Percentiles rank a stretch among this genome's conserved stretches.
Evolutionary conservation across 352 stramenopile genomes (phyloP).

Genomic region (Aphanomyces stellatus): DNA sequence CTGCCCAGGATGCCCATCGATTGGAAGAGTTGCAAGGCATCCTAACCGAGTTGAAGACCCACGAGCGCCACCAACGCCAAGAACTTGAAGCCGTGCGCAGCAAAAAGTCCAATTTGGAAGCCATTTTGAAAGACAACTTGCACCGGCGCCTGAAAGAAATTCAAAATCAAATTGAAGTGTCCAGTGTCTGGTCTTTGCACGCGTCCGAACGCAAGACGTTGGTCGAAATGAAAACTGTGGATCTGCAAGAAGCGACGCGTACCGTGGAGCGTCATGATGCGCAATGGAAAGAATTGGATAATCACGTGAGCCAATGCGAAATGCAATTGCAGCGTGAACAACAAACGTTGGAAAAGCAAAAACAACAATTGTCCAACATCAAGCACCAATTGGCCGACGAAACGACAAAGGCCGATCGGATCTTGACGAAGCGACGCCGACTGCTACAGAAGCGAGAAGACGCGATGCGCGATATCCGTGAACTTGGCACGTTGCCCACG

Average conservation of each 20-base stretch:
- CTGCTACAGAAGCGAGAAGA: constrained; percentile 89
- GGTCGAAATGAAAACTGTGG: constrained; percentile 83
- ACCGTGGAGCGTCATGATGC: constrained; percentile 56
- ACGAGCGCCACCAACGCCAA: constrained; percentile 78
- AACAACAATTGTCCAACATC: constrained; percentile 46
- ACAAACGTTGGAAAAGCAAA: constrained; percentile 35
- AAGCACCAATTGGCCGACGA: constrained; percentile 83
- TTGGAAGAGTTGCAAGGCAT: constrained; percentile 54
- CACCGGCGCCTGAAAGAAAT: constrained; percentile 76
- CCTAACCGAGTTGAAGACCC: constrained; percentile 70
- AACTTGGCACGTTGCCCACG: constrained; percentile 93
- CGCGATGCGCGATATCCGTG: constrained; percentile 94
- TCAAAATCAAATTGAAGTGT: constrained; percentile 43
- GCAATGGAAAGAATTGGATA: constrained; percentile 52
- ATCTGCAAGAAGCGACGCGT: constrained; percentile 77
- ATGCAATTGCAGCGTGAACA: constrained; percentile 44
- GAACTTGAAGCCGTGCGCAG: constrained; percentile 83
- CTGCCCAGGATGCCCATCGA: constrained; percentile 33
- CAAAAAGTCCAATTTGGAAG: constrained; percentile 83
- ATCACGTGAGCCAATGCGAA: constrained; percentile 43
- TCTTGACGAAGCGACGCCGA: constrained; percentile 66
- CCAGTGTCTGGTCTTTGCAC: constrained; percentile 43
- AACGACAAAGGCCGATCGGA: constrained; percentile 68
- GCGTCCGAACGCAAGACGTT: constrained; percentile 56
- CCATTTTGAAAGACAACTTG: constrained; percentile 90